Conservation (phyloP, 805 yeast species). For the Candida maris region DNA sequence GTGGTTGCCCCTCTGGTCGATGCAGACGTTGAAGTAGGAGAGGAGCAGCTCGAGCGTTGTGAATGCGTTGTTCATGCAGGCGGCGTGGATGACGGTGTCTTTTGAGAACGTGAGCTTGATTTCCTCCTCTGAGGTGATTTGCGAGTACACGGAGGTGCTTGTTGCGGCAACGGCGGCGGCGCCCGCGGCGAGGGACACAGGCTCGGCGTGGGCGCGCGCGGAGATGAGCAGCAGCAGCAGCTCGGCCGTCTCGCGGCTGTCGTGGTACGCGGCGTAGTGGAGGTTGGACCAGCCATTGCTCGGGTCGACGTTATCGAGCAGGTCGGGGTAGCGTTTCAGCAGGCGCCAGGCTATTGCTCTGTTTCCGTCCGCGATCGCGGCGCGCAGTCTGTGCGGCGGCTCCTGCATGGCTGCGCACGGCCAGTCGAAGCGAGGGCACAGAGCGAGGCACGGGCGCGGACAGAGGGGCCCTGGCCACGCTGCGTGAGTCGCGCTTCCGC, state of each 20-base stretch:
- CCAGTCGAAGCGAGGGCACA: too few relatives aligned
- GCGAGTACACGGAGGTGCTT: slow-evolving; percentile 20
- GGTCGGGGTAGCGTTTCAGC: slow-evolving; percentile 63
- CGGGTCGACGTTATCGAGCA: slow-evolving; percentile 66
- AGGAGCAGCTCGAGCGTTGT: slow-evolving; percentile 72
- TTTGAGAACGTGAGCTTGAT: slow-evolving; percentile 46
- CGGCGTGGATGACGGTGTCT: slow-evolving; percentile 68
- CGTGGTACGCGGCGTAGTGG: slow-evolving; percentile 76
- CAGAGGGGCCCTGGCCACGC: too few relatives aligned
- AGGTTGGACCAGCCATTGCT: slow-evolving; percentile 77
- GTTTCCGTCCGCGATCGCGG: slow-evolving; percentile 62
- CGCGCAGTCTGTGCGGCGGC: slow-evolving; percentile 62
- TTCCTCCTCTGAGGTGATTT: slow-evolving; percentile 32
- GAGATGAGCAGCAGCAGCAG: slow-evolving; percentile 20
- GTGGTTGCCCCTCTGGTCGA: slow-evolving; percentile 43
- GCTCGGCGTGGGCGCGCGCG: slow-evolving; percentile 8
- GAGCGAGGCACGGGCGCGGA: too few relatives aligned
- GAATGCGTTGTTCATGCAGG: slow-evolving; percentile 49
- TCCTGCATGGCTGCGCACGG: slow-evolving; percentile 47
- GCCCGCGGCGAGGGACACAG: not conserved
- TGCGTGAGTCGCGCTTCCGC: too few relatives aligned
- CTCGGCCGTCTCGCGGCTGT: slow-evolving; percentile 56
- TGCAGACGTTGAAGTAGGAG: slow-evolving; percentile 50
- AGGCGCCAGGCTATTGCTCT: slow-evolving; percentile 60
- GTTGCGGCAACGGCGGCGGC: not conserved